Evolutionary conservation across 2,329 filamentous ascomycete genomes (phyloP).

Genomic region (Myriosclerotinia curreyana): DNA sequence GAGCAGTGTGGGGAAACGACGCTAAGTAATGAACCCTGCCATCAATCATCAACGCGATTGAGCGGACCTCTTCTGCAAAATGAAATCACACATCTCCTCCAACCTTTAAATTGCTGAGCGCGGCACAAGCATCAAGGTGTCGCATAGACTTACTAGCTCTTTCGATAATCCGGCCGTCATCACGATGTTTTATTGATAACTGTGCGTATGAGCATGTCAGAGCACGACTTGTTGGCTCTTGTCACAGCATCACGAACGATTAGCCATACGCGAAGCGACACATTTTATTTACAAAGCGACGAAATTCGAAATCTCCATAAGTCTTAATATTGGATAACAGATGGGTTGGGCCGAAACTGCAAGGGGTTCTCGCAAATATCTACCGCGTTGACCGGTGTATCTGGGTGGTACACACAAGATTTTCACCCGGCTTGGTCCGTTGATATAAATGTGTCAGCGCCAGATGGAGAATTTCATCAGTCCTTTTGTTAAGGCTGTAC

Average conservation of each 20-base stretch:
- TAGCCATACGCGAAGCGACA: not conserved
- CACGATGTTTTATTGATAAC: not conserved
- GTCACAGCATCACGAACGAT: not conserved
- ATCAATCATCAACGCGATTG: too few species aligned
- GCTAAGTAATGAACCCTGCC: too few species aligned
- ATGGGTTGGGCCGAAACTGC: not conserved
- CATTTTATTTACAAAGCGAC: not conserved
- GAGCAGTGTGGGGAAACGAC: too few species aligned
- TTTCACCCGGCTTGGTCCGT: not conserved
- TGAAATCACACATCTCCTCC: too few species aligned
- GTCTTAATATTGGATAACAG: not conserved
- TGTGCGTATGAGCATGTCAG: not conserved
- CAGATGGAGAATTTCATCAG: not conserved
- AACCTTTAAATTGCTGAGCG: too few species aligned
- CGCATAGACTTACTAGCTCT: not conserved
- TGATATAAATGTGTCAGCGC: too few species aligned
- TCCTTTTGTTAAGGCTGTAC: not conserved
- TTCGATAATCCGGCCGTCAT: not conserved
- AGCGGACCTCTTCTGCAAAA: too few species aligned
- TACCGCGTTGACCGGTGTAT: not conserved
- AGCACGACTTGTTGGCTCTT: not conserved
- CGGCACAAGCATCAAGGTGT: too few species aligned
- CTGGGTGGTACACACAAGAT: not conserved
- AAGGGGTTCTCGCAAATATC: not conserved
- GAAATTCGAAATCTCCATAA: too few species aligned